These are phyloP conservation scores for Gloeopeniophorella convolvens DNA, from an alignment of 768 basidiomycete species.

Conservation along the genomic window DNA sequence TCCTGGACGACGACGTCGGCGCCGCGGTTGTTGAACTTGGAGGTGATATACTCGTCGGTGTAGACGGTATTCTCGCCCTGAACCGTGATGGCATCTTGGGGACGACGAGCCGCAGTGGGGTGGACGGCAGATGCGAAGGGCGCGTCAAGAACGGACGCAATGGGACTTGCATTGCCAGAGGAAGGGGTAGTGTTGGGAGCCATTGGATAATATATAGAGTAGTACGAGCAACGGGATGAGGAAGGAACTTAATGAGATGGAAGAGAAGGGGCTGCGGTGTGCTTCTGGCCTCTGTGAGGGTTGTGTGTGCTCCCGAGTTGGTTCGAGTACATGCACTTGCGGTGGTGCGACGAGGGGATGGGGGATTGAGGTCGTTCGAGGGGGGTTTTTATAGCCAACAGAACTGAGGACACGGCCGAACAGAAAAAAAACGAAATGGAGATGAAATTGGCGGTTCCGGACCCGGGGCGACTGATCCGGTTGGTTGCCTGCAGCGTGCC, in stretches of 20 bases:
- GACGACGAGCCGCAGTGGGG: constrained; percentile 79
- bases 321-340: constrained; percentile 88
- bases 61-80: constrained; percentile 77
- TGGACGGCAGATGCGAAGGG: constrained; percentile 69
- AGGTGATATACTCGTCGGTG: constrained; percentile 74
- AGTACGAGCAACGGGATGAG: constrained; percentile 25
- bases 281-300: constrained; percentile 79
- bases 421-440: not conserved
- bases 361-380: not conserved
- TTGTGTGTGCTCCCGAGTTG: constrained; percentile 87
- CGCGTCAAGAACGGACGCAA: constrained; percentile 64
- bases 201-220: constrained; percentile 35
- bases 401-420: not conserved
- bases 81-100: constrained; percentile 63
- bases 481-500: no score
- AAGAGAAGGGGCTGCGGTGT: constrained; percentile 67
- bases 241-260: constrained; percentile 25
- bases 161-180: constrained; percentile 48
- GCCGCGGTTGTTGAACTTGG: constrained; percentile 78
- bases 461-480: no score
- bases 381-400: constrained; percentile 6
- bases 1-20: constrained; percentile 55
- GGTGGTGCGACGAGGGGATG: not conserved
- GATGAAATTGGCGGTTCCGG: not conserved
- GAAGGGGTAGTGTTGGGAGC: constrained; percentile 42